Percentiles rank a stretch among this genome's conserved stretches.
These are phyloP conservation scores for Auxenochlorella pyrenoidosa DNA, from an alignment of 139 green algal genomes.

Conservation along the genomic window DNA sequence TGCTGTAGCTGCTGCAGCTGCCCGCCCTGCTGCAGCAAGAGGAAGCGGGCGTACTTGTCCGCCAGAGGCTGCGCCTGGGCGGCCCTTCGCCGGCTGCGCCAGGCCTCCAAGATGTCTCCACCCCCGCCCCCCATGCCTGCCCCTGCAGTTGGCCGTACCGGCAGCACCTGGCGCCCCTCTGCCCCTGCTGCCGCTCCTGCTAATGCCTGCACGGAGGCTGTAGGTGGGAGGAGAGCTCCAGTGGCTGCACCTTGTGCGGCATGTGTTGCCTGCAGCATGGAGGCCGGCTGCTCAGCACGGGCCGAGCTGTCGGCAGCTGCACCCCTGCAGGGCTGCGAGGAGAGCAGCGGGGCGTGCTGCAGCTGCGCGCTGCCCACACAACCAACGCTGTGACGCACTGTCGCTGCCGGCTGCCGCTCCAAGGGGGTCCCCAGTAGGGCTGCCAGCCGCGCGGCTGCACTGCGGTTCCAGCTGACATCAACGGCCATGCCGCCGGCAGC, in stretches of 20 bases:
- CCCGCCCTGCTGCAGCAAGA: neutral
- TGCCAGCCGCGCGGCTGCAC: neutral
- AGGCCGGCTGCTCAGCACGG: neutral
- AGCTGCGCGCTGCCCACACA: neutral
- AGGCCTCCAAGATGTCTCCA: slow-evolving; percentile 20
- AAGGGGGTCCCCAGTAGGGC: neutral
- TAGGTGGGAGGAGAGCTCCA: too few species aligned
- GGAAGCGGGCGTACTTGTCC: slow-evolving; percentile 19
- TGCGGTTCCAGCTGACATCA: neutral
- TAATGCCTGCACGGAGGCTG: too few species aligned
- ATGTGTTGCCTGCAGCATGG: too few species aligned
- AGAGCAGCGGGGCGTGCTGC: too few species aligned
- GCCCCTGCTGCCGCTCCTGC: too few species aligned
- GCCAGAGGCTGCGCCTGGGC: neutral
- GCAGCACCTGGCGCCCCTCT: neutral
- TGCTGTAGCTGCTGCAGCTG: neutral
- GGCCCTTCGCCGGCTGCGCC: slow-evolving; percentile 1
- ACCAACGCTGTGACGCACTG: neutral
- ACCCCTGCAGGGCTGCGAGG: neutral
- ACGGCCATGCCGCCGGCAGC: neutral
- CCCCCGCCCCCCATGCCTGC: too few species aligned
- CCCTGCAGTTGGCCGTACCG: too few species aligned
- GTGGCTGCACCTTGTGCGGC: too few species aligned
- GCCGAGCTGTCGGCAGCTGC: neutral
- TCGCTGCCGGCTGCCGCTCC: neutral